These are phyloP conservation scores for Kodamaea laetipori DNA, from an alignment of 805 yeast species.

Conservation along the genomic window DNA sequence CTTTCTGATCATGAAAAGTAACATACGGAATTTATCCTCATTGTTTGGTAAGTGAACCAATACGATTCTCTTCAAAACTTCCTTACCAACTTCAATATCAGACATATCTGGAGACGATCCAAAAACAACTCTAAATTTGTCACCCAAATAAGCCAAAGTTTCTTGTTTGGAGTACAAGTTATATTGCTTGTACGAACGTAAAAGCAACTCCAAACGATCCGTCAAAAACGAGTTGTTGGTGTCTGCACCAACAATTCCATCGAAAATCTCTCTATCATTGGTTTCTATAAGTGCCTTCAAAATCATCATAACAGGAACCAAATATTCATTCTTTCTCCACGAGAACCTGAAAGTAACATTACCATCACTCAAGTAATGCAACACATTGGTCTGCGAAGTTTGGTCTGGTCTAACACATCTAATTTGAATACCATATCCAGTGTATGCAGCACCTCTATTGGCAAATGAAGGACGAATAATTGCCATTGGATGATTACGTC, in stretches of 20 bases:
- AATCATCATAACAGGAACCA: constrained; percentile 91
- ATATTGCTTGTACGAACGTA: constrained; percentile 85
- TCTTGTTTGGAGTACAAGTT: constrained; percentile 77
- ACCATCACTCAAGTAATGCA: constrained; percentile 94
- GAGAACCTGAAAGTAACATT: constrained; percentile 95
- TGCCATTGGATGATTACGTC: constrained; percentile 98
- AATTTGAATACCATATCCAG: constrained; percentile 90
- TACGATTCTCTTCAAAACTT: constrained; percentile 79
- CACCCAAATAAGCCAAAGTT: constrained; percentile 92
- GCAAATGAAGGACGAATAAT: constrained; percentile 91
- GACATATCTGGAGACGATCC: constrained; percentile 85
- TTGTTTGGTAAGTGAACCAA: constrained; percentile 80
- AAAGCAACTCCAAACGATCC: constrained; percentile 92
- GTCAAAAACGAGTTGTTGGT: constrained; percentile 87
- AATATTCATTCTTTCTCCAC: constrained; percentile 94
- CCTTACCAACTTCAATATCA: constrained; percentile 88
- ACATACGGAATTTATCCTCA: constrained; percentile 80
- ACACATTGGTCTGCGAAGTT: constrained; percentile 95
- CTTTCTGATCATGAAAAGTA: constrained; percentile 93
- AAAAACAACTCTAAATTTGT: constrained; percentile 91
- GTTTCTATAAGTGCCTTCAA: constrained; percentile 88
- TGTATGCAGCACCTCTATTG: constrained; percentile 89
- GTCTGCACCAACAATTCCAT: constrained; percentile 93
- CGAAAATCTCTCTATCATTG: constrained; percentile 92
- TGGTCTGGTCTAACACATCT: constrained; percentile 96